Base-by-base conservation (phyloP, 371 early-diverging fungal species). In the Haplosporangium sp. region DNA sequence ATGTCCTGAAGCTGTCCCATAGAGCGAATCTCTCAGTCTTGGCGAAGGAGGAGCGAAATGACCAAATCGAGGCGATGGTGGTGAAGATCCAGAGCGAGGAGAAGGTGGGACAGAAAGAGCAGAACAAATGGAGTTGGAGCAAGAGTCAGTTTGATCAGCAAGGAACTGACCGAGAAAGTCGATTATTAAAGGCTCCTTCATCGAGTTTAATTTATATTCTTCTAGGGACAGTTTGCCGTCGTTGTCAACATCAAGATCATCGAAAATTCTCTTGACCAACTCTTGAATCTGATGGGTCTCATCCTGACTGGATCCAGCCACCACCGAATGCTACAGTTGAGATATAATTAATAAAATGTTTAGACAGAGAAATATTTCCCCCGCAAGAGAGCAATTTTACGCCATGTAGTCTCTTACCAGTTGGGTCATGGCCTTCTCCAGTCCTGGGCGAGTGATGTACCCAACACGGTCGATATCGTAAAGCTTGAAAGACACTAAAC, bases 381-480 rank as follows among this genome's bases (percentile, higher is more conserved):
- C 38, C 3, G 17, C 2, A 17, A 5, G 48, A 11, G 17, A 5
- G 11, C 27, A 27, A 27, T 48, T 48, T 48, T 48, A 48, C 15
- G 48, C 48, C n/a, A 48, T n/a, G 17, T 15, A 59, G 35, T 42
- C 20, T 50, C 39, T 66, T 86, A 94, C 94, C 90, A 95, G 83
- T 74, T 94, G 89, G 42, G 90, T 84, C 88, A 93, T 90, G 62
- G 94, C 90, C 65, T 88, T 86, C 67, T 91, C 90, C 52, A 95
- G 79, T 58, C 94, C 95, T 48, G 89, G 86, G 63, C 88, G 91
- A 68, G 94, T 92, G 44, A 95, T 88, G 61, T 88, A 90, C 15
- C 94, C 94, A 76, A 92, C 92, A 62, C 90, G 91, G 76, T 95
- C 90, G 45, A 94, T 85, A 87, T 95, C 95, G 77, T 94, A 95